Base-by-base conservation (phyloP, 2,329 filamentous ascomycete genomes). In the Fusarium hostae region DNA sequence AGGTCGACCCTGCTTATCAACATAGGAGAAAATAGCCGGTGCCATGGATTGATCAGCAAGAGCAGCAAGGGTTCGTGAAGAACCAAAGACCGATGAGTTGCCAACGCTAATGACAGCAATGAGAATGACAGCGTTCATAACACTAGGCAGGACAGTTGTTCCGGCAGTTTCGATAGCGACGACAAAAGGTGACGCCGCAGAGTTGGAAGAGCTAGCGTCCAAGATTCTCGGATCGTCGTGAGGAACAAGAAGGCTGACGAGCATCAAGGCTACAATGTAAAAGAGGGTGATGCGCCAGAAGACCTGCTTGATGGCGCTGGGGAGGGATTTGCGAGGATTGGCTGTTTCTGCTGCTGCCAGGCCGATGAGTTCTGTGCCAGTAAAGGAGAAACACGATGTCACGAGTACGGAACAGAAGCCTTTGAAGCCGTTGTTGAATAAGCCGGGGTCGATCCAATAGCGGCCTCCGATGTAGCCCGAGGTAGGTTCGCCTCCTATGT, bases 271-370 rank as follows among this genome's bases (percentile, higher is more conserved):
- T 28, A 97, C 90, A 54, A 97, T 86, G 82, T 97, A 98, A 84
- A 98, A 97, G 61, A 97, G 86, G 3, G 90, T 89, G 78, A 97
- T 97, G 75, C 95, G 91, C 94, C 94, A 97, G 80, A 97, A 97
- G 24, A 97, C 94, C 79, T 97, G 94, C 83, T 97, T 97, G 77
- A 96, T 91, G n/a, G 95, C 95, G 1, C 90, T 94, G 0, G 95
- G 95, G 1, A 97, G 86, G 2, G 91, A 92, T 78, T 95, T 93
- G 57, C 91, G 87, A 6, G 92, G 92, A 76, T 94, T 93, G n/a
- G 87, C 89, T 1, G 92, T 92, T 78, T 95, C 92, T 26, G 92
- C 92, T 2, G 92, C 92, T 5, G 92, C 91, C 9, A 94, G 86
- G 48, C 92, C 92, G 44, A 94, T 91, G 7, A 93, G 84, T 78